Evolutionary conservation across 2,329 filamentous ascomycete genomes (phyloP), one percentile per base, ranked within the genome.

Genomic region (Ceratocystis variospora): DNA sequence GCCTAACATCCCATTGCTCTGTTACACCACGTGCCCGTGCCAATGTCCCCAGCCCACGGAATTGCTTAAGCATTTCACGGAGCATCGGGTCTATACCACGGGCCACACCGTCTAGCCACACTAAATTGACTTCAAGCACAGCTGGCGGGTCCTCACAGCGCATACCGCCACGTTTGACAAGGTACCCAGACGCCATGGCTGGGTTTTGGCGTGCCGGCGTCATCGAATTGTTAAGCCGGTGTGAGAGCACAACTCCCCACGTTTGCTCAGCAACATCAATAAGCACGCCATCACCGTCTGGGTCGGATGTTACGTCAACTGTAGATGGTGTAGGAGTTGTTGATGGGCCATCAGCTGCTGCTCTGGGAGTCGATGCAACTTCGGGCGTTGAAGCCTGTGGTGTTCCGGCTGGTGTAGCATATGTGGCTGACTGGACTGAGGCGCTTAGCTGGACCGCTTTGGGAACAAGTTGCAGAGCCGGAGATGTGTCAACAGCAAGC

Each of bases 201-300:
- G 82, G 82, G 62, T 79, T 80, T 46, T 81, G 73, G 55, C 85
- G 82, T 4, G 81, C 76, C 17, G 82, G 76, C 2, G 80, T 80
- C 8, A 78, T 75, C 0, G 84, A 82, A 71, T 83, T 86, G 73
- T 81, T 84, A 17, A 87, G 77, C 15, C 84, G 80, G 72, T 90
- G 87, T 0, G 83, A 80, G 53, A 89, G 80, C 17, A 94, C 78
- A 4, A 88, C 82, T 22, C 86, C 88, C 86, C 87, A 93, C 0
- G 83, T 87, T 69, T 89, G 87, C 71, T 94, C 89, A 0, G 85
- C 85, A 1, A 83, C 75, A 71, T 94, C 89, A 19, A 89, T 77
- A 10, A 95, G 81, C 22, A 87, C 82, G 0, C 87, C 83, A 67
- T 92, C 88, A 1, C 79, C 79, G 67, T 87, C 84, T 4, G 72